Base-by-base conservation (phyloP, 2,329 filamentous ascomycete species). In the Aspergillus caelatus region DNA sequence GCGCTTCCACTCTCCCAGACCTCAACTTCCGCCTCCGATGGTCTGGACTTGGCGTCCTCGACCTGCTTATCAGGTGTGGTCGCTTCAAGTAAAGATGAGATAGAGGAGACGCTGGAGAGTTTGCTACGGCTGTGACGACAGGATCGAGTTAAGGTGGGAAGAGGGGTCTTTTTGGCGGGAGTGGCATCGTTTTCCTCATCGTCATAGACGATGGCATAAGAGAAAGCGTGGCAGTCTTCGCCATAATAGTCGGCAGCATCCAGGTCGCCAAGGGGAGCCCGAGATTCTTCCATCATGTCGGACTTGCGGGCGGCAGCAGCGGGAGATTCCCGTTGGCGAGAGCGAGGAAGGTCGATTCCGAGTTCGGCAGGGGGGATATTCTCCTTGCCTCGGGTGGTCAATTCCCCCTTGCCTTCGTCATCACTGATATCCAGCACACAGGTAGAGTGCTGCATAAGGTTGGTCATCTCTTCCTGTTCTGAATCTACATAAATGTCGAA, bases 401-500 rank as follows among this genome's bases (percentile, higher is more conserved):
- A 83, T 83, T 69, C 82, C 76, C 74, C 83, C 85, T 68, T 84
- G 79, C 73, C 86, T 75, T 97, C 94, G 71, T 97, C 94, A 26
- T 92, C 94, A 69, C 89, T 93, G 72, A 98, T 93, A 75, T 98
- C 94, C 4, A 98, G 85, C 0, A 90, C 89, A 67, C 90, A 90
- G 9, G 94, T 94, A 61, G 90, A 91, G 81, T 97, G 94, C 78
- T 97, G 92, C 80, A 98, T 92, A 45, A 97, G 82, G 72, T 96
- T 97, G 71, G 93, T 92, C 79, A 95, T 91, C 75, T 96, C 90
- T 74, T 97, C 91, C 75, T 97, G 92, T 9, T 91, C 87, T 0
- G 92, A 93, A 77, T 99, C 94, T 75, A 97, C 92, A 75, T 97
- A 90, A 72, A 99, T 98, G 63, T 94, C 91, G 75, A 99, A 98